Percentiles rank a stretch among this genome's conserved stretches.
Conservation (phyloP, 306 rosid genomes). For the Canavalia gladiata region DNA sequence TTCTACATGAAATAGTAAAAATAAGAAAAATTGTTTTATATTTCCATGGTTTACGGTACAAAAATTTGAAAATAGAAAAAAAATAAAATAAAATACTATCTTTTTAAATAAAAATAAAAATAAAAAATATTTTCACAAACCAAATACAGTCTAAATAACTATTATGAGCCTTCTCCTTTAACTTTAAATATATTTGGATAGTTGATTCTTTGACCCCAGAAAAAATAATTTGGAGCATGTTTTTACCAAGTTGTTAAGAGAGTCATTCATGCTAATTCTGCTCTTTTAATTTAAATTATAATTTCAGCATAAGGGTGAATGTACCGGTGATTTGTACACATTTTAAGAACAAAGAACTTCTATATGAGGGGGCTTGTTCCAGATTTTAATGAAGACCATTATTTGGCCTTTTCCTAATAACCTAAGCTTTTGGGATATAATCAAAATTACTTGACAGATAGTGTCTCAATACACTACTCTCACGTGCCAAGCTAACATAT, state of each 20-base stretch:
- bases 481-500: neutral
- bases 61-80: too few species aligned
- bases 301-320: neutral
- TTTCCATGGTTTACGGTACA: too few species aligned
- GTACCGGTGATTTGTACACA: neutral
- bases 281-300: neutral
- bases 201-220: neutral
- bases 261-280: neutral
- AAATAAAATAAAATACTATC: too few species aligned
- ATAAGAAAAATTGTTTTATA: too few species aligned
- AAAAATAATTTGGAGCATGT: neutral
- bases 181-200: neutral
- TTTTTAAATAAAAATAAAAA: too few species aligned
- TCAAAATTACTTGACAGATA: neutral
- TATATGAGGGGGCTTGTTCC: neutral
- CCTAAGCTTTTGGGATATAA: neutral
- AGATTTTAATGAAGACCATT: slow-evolving; percentile 15
- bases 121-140: too few species aligned
- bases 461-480: neutral
- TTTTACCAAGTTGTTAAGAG: neutral
- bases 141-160: neutral
- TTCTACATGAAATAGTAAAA: too few species aligned
- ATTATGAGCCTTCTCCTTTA: slow-evolving; percentile 1
- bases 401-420: neutral
- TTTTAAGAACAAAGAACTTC: neutral